Conservation (phyloP, 164 flowering plant genomes). For the Buxus sempervirens region DNA sequence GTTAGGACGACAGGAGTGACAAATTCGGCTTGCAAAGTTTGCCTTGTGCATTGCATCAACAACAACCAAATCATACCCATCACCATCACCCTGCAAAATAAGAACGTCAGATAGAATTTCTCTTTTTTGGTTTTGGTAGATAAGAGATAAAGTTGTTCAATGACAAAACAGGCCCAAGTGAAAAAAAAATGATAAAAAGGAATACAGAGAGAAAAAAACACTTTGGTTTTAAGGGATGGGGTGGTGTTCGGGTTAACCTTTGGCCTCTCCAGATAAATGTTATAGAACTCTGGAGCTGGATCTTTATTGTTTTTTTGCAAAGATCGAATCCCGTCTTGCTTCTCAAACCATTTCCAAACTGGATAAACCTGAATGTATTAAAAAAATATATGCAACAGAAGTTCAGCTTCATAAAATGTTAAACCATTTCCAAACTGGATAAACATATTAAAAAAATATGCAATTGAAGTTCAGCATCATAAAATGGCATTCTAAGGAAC, state of each 20-base stretch:
- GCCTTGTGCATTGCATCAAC: constrained; percentile 99
- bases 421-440: no score
- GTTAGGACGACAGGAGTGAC: constrained; percentile 98
- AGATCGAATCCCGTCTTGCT: constrained; percentile 96
- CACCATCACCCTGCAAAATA: constrained; percentile 82
- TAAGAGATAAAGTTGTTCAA: no score
- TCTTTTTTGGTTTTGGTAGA: no score
- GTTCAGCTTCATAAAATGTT: not conserved
- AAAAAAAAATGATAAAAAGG: no score
- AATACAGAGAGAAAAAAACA: no score
- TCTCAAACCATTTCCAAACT: constrained; percentile 99
- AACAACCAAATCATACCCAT: constrained; percentile 98
- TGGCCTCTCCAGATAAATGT: constrained; percentile 96
- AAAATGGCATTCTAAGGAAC: no score
- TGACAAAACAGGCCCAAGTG: no score
- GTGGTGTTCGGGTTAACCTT: constrained; percentile 72
- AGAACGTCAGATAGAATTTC: constrained; percentile 5
- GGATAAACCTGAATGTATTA: constrained; percentile 76
- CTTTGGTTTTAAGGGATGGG: no score
- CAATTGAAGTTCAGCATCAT: not conserved
- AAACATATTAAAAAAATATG: not conserved
- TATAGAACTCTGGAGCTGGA: constrained; percentile 98
- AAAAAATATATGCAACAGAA: not conserved
- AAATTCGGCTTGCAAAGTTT: constrained; percentile 97
- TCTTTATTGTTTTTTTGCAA: constrained; percentile 82